Conservation (phyloP, 768 basidiomycete species). For the Terana coerulea region DNA sequence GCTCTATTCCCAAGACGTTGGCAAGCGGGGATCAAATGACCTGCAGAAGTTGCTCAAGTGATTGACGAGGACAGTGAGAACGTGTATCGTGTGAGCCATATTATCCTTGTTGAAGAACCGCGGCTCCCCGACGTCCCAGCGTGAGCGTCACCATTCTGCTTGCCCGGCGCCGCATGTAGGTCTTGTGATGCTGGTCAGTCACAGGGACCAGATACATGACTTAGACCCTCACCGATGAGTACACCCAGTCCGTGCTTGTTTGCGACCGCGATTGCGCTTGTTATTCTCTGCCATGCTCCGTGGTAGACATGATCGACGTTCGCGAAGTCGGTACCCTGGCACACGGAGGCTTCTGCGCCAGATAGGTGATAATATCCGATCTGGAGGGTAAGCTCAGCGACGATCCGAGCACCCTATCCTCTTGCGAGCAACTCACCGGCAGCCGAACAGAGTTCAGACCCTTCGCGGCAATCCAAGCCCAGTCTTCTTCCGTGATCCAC, state of each 20-base stretch:
- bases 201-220: constrained; percentile 9
- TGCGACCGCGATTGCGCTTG: constrained; percentile 56
- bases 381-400: constrained; percentile 31
- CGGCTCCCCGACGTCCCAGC: constrained; percentile 49
- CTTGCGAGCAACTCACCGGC: constrained; percentile 43
- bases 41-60: constrained; percentile 31
- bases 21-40: constrained; percentile 33
- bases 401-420: neutral
- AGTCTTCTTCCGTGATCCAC: constrained; percentile 53
- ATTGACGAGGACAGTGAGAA: constrained; percentile 43
- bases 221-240: constrained; percentile 53
- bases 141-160: constrained; percentile 68
- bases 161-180: constrained; percentile 72
- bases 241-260: constrained; percentile 62
- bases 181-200: constrained; percentile 35
- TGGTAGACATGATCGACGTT: constrained; percentile 43
- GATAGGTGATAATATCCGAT: constrained; percentile 75
- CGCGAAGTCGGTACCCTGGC: constrained; percentile 65
- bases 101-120: constrained; percentile 48
- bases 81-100: constrained; percentile 43
- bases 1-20: constrained; percentile 53
- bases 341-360: constrained; percentile 50
- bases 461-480: constrained; percentile 46
- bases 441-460: constrained; percentile 62
- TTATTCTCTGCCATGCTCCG: constrained; percentile 68